phyloP scores from a whole-genome alignment of 2,329 filamentous ascomycete genomes.

The Cladophialophora immunda region DNA sequence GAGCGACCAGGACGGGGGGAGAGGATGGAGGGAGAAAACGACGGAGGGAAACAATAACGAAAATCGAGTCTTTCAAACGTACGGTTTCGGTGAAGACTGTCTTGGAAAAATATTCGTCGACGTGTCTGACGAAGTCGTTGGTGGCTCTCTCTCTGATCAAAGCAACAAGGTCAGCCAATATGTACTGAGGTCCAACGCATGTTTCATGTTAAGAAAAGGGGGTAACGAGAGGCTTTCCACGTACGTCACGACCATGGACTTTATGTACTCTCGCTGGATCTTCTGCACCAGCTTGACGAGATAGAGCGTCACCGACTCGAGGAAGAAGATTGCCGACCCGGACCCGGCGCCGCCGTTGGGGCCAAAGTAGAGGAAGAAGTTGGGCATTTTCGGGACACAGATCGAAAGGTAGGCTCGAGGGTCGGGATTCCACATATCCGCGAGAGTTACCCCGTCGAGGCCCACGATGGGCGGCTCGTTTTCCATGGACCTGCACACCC shows the following conservation, averaged over 20 bases:
- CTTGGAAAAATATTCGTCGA: constrained; percentile 21
- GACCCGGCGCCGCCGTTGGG: constrained; percentile 35
- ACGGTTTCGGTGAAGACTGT: constrained; percentile 18
- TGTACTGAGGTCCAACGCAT: background rate
- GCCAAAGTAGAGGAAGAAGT: constrained; percentile 45
- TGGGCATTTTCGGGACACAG: constrained; percentile 42
- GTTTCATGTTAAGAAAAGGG: background rate
- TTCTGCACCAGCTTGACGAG: constrained; percentile 16
- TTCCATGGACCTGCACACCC: constrained; percentile 33
- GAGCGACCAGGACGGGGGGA: background rate
- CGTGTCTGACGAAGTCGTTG: constrained; percentile 11
- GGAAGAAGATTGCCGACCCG: constrained; percentile 2
- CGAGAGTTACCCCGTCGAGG: constrained; percentile 39
- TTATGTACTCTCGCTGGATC: constrained; percentile 24
- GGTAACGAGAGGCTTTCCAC: background rate
- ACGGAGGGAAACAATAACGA: background rate
- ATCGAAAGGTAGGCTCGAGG: constrained; percentile 46
- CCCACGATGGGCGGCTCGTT: constrained; percentile 43
- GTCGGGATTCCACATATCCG: constrained; percentile 45
- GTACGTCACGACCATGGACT: constrained; percentile 24
- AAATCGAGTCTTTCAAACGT: background rate
- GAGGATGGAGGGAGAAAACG: background rate
- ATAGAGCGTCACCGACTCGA: constrained; percentile 18
- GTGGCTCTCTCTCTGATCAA: constrained; percentile 8
- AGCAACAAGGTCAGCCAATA: background rate